phyloP scores from a whole-genome alignment of 257 asterid species.

The Scutellaria galericulata region DNA sequence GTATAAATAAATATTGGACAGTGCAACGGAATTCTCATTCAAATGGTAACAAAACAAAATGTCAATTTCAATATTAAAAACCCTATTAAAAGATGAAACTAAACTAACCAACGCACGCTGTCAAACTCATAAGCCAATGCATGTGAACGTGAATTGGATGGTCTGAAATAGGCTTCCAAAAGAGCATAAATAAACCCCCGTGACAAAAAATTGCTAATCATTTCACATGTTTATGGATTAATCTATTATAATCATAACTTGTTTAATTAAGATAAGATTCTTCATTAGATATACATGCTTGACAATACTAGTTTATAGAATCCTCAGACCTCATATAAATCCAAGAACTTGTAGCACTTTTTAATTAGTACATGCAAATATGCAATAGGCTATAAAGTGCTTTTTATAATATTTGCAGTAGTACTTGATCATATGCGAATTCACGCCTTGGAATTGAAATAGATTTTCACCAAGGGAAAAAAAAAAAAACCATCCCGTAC shows the following conservation, averaged over 20 bases:
- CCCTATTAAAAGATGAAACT: too few species aligned
- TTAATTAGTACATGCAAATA: neutral
- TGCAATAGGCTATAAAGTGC: neutral
- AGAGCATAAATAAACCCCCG: constrained; percentile 15
- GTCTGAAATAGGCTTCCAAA: neutral
- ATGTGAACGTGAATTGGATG: constrained; percentile 20
- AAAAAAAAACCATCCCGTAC: too few species aligned
- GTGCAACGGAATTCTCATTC: too few species aligned
- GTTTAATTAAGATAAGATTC: constrained; percentile 18
- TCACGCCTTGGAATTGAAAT: neutral
- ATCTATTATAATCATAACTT: neutral
- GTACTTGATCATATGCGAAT: neutral
- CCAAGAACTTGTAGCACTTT: neutral
- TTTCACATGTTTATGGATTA: constrained; percentile 33
- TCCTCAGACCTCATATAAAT: neutral
- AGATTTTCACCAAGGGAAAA: neutral
- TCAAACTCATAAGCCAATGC: constrained; percentile 8
- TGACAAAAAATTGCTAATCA: constrained; percentile 15
- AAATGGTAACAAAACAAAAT: too few species aligned
- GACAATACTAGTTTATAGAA: neutral
- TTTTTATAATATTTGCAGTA: neutral
- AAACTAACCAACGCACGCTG: neutral
- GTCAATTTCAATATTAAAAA: too few species aligned
- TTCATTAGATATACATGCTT: neutral
- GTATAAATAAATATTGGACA: too few species aligned